Conservation (phyloP, 2,329 filamentous ascomycete species). For the Phialemoniopsis sp. region DNA sequence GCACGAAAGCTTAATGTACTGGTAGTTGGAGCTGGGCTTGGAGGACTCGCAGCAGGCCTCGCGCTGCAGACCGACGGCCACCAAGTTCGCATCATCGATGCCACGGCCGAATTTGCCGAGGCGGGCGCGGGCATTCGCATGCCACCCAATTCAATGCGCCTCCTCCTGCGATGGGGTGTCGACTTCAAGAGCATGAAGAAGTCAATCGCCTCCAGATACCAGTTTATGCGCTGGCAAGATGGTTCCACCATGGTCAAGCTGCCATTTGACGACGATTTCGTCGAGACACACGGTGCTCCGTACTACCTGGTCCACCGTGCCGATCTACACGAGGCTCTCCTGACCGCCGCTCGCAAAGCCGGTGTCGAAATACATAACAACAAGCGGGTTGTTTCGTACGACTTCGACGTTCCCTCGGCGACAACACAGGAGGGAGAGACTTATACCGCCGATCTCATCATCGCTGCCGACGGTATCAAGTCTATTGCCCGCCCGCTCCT, state of each 20-base stretch:
- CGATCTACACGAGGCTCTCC: conserved; percentile 20
- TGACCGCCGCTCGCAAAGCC: conserved; percentile 14
- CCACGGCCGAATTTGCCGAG: conserved; percentile 3
- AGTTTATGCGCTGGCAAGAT: conserved; percentile 18
- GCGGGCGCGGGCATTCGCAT: conserved; percentile 14
- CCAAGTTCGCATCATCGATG: conserved; percentile 2
- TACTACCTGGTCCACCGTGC: conserved; percentile 26
- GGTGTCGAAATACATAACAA: conserved; percentile 14
- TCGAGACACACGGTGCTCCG: conserved; percentile 19
- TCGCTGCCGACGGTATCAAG: conserved; percentile 17
- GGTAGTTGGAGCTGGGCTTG: conserved; percentile 6
- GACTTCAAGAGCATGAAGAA: no score
- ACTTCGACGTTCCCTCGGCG: no score
- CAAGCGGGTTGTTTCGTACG: conserved; percentile 13
- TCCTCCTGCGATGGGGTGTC: conserved; percentile 24
- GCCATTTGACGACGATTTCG: conserved; percentile 13
- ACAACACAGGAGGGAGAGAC: conserved; percentile 15
- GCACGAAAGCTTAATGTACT: no score
- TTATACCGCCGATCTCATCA: conserved; percentile 12
- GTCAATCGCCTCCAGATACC: conserved; percentile 13
- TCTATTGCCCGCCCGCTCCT: conserved; percentile 15
- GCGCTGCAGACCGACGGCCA: conserved; percentile 4
- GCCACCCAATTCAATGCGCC: conserved; percentile 22
- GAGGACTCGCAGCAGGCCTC: conserved; percentile 2
- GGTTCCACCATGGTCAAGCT: conserved; percentile 16